Base-by-base conservation (phyloP, 306 rosid species). In the Fragaria ananassa region DNA sequence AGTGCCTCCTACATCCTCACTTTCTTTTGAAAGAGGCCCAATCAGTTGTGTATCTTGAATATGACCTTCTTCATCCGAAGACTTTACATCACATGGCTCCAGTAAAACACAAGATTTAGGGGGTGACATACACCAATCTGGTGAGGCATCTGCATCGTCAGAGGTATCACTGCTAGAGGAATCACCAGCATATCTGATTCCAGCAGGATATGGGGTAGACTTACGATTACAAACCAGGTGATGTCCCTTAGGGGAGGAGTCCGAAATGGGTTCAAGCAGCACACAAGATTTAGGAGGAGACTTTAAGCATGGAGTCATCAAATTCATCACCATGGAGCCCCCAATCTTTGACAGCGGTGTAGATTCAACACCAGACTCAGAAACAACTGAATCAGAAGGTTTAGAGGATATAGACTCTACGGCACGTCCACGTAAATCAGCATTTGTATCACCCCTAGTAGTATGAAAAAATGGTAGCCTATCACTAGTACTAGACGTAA, bases 201-300 rank as follows among this genome's bases (percentile, higher is more conserved):
- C 93, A 72, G 89, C 82, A 31, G 99, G 99, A 92, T 77, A 96
- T 0, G 96, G 97, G 27, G 99, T 96, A 75, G 87, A 86, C 70
- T 82, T 88, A 74, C 84, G 88, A 37, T 64, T 64, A 66, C 71
- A 66, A 66, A 78, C 13, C 86, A 46, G 75, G 15, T 37, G 67
- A 63, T 75, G 69, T 29, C 89, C 87, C 66, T 67, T 74, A 65
- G 42, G 91, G 42, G 71, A 56, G 19, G 81, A 68, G 74, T 89
- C 97, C 1, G 89, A 83, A 78, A 95, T 79, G 34, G 96, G 93
- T 87, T 92, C 98, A 56, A 92, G 98, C 85, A 96, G 27, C 60
- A 89, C 87, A 80, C 98, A 96, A 58, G 98, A 89, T 81, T 85
- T 92, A 11, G 96, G 98, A 34, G 98, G 99, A 8, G 97, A 96